Conservation (phyloP, 768 basidiomycete genomes). For the Chalciporus sphaerocephalus region DNA sequence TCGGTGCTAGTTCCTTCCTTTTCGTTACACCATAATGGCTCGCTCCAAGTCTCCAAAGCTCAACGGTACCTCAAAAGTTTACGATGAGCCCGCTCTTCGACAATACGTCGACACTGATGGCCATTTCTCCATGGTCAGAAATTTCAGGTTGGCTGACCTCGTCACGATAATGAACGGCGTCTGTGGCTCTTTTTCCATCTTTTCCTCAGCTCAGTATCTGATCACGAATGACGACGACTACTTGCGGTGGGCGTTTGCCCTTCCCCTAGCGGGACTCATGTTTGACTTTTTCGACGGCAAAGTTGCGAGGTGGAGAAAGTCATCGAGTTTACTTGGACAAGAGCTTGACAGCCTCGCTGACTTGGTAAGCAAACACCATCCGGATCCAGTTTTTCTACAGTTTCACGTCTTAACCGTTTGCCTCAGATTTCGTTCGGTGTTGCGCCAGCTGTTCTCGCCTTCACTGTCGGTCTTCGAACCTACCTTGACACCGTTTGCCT, state of each 20-base stretch:
- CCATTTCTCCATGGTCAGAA: constrained; percentile 96
- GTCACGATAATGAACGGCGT: constrained; percentile 99
- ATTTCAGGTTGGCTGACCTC: constrained; percentile 95
- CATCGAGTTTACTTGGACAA: constrained; percentile 92
- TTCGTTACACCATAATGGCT: constrained; percentile 15
- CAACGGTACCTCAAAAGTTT: constrained; percentile 15
- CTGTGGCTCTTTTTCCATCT: constrained; percentile 93
- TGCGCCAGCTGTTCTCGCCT: constrained; percentile 90
- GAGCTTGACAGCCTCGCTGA: constrained; percentile 97
- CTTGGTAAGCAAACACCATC: constrained; percentile 47
- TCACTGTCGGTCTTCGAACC: constrained; percentile 85
- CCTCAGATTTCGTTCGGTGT: constrained; percentile 94
- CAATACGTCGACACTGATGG: constrained; percentile 88
- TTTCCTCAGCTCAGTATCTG: constrained; percentile 89
- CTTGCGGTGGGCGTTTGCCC: constrained; percentile 80
- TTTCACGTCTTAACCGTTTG: constrained; percentile 2
- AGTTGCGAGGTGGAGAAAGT: constrained; percentile 95
- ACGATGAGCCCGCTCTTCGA: constrained; percentile 47
- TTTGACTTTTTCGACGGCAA: constrained; percentile 99
- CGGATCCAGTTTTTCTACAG: not conserved
- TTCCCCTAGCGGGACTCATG: constrained; percentile 90
- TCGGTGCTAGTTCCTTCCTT: not conserved
- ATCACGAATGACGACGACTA: constrained; percentile 71
- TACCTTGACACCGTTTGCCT: constrained; percentile 86
- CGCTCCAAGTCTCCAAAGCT: constrained; percentile 28